phyloP scores from a whole-genome alignment of 805 yeast genomes.

The Sugiyamaella americana region DNA sequence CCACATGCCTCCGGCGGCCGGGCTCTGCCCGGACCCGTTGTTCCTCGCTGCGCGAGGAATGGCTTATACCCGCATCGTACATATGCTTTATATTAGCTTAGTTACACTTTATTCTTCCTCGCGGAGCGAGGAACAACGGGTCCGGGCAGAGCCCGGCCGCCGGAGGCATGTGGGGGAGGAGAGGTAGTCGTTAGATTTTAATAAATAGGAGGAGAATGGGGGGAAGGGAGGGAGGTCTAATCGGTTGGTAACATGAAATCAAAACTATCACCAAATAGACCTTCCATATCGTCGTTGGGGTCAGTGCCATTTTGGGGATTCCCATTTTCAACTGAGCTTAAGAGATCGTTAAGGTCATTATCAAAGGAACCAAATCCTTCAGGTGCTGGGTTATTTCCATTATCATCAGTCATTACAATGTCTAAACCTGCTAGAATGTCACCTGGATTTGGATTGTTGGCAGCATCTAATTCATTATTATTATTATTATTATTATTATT shows the following conservation, averaged over 20 bases:
- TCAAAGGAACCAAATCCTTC: constrained; percentile 12
- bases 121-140: no score
- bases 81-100: no score
- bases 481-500: background rate
- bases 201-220: no score
- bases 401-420: background rate
- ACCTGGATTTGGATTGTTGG: background rate
- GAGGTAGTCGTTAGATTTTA: no score
- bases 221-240: no score
- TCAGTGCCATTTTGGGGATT: constrained; percentile 1
- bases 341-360: constrained; percentile 16
- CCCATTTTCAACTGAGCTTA: constrained; percentile 7
- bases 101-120: no score
- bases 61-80: no score
- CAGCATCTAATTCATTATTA: constrained; percentile 1
- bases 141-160: no score
- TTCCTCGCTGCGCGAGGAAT: no score
- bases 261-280: constrained; percentile 27
- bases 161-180: no score
- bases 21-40: no score
- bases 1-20: no score
- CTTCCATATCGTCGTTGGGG: constrained; percentile 19
- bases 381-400: constrained; percentile 7
- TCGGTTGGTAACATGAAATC: constrained; percentile 21
- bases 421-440: background rate